Percentiles rank a stretch among this genome's conserved stretches.
Evolutionary conservation across 148 eudicot species (phyloP).

Genomic region (Nepenthes mirabilis): DNA sequence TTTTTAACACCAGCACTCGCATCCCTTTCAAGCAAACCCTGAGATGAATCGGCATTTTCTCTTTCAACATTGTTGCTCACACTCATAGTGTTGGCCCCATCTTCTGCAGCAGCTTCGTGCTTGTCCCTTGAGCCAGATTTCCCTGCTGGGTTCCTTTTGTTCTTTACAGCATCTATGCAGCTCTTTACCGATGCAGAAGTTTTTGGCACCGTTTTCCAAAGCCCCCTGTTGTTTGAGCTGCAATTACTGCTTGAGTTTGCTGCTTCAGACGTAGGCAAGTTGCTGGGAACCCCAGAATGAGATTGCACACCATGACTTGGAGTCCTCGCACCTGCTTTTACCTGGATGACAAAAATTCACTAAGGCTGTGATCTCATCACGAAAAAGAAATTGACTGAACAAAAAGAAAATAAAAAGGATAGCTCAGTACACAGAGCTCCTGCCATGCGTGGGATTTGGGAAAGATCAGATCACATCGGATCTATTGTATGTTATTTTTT

Average conservation of each 20-base stretch:
- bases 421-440: too few species aligned
- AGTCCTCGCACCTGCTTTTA: slow-evolving; percentile 42
- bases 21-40: too few species aligned
- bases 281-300: slow-evolving; percentile 35
- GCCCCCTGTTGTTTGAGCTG: slow-evolving; percentile 29
- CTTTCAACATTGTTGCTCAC: too few species aligned
- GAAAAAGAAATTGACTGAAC: slow-evolving; percentile 2
- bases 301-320: slow-evolving; percentile 36
- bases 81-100: too few species aligned
- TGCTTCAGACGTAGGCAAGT: slow-evolving; percentile 28
- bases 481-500: too few species aligned
- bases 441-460: too few species aligned
- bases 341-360: slow-evolving; percentile 26
- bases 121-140: neutral
- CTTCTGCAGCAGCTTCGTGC: too few species aligned
- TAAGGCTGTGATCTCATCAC: neutral
- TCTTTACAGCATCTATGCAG: neutral
- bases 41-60: too few species aligned
- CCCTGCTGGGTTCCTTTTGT: slow-evolving; percentile 3
- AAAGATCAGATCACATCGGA: too few species aligned
- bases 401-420: too few species aligned
- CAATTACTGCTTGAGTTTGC: slow-evolving; percentile 23
- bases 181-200: slow-evolving; percentile 7
- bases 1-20: too few species aligned
- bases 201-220: slow-evolving; percentile 20